A percentile compares a stretch with the other conserved stretches of the same genome.
These are phyloP conservation scores for Cercospora beticola DNA, from an alignment of 2,329 filamentous ascomycete genomes.

Conservation along the genomic window DNA sequence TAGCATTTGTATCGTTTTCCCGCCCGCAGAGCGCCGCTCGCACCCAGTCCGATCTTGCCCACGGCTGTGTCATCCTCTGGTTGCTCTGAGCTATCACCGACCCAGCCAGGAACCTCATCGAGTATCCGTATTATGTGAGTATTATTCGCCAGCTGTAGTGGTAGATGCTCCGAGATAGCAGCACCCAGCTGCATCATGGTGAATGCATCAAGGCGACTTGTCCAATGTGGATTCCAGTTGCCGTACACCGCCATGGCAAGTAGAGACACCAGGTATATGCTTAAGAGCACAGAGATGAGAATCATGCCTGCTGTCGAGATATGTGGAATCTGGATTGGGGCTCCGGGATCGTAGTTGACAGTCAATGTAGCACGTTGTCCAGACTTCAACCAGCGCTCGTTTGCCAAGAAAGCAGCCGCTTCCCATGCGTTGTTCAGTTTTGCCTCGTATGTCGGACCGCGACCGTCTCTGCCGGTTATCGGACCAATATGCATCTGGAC, in stretches of 20 bases:
- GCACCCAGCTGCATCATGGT: neutral
- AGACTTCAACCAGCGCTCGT: slow-evolving; percentile 2
- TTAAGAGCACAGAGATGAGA: neutral
- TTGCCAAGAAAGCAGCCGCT: slow-evolving; percentile 1
- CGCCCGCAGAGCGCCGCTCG: neutral
- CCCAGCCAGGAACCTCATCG: neutral
- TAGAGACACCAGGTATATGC: neutral
- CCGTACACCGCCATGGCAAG: slow-evolving; percentile 2
- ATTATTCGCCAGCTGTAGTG: neutral
- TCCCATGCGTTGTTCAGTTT: neutral
- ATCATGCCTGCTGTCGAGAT: neutral
- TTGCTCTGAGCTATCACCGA: neutral
- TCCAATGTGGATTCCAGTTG: neutral
- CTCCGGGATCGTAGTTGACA: neutral
- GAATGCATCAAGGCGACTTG: neutral
- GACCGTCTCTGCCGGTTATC: neutral
- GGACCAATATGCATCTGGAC: neutral
- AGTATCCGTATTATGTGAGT: neutral
- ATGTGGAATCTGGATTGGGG: neutral
- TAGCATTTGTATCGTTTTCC: neutral
- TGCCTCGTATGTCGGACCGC: neutral
- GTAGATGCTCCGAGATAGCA: neutral
- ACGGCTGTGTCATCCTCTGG: neutral
- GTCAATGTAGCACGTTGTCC: neutral
- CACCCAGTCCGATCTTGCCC: neutral